These are phyloP conservation scores for Clonostachys rosea DNA, from an alignment of 2,329 filamentous ascomycete genomes.

Conservation along the genomic window DNA sequence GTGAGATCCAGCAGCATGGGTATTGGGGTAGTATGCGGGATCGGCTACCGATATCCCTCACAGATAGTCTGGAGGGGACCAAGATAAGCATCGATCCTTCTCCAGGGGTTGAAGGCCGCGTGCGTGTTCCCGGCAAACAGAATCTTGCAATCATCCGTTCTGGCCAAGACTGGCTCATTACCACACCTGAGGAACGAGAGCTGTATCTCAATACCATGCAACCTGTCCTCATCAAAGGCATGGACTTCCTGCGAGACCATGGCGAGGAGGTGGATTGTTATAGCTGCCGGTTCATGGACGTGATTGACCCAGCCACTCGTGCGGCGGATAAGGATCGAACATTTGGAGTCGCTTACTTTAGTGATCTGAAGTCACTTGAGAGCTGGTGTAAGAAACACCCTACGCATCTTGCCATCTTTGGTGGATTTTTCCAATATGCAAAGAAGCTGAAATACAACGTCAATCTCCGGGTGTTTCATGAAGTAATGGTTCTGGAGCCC, in stretches of 20 bases:
- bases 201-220: slow-evolving; percentile 39
- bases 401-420: slow-evolving; percentile 34
- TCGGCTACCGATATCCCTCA: slow-evolving; percentile 29
- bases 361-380: slow-evolving; percentile 30
- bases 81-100: slow-evolving; percentile 5
- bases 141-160: slow-evolving; percentile 39
- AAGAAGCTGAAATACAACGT: slow-evolving; percentile 26
- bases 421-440: slow-evolving; percentile 29
- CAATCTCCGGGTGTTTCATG: slow-evolving; percentile 29
- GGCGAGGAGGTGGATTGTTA: slow-evolving; percentile 35
- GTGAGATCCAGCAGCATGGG: slow-evolving; percentile 32
- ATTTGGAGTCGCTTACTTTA: slow-evolving; percentile 34
- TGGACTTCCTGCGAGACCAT: slow-evolving; percentile 37
- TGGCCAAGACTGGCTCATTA: slow-evolving; percentile 37
- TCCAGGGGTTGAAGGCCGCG: slow-evolving; percentile 5
- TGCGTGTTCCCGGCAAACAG: slow-evolving; percentile 25
- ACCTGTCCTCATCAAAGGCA: slow-evolving; percentile 32
- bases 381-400: slow-evolving; percentile 29
- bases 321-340: slow-evolving; percentile 21
- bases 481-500: slow-evolving; percentile 28
- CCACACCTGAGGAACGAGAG: slow-evolving; percentile 29
- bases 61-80: slow-evolving; percentile 22
- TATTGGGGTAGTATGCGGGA: slow-evolving; percentile 43
- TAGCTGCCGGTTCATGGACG: slow-evolving; percentile 35
- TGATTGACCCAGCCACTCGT: slow-evolving; percentile 19